A percentile compares a stretch with the other conserved stretches of the same genome.
Evolutionary conservation across 2,329 filamentous ascomycete species (phyloP).

Genomic region (Trichoderma hamatum): DNA sequence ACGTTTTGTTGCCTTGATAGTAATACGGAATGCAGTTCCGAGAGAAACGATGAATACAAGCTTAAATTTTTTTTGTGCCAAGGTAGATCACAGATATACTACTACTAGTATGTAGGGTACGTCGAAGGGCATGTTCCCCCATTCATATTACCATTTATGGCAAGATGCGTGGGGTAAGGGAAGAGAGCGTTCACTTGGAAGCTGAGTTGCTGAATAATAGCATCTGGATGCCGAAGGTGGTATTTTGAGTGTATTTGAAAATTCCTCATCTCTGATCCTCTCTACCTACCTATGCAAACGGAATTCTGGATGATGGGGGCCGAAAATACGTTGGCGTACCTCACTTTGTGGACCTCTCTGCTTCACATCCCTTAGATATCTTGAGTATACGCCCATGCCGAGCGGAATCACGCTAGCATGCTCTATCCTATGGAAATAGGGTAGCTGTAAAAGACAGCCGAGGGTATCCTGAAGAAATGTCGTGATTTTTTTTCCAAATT

Average conservation of each 20-base stretch:
- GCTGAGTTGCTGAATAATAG: background rate
- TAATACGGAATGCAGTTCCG: background rate
- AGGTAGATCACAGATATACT: background rate
- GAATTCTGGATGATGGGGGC: too few relatives aligned
- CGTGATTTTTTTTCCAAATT: background rate
- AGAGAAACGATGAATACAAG: background rate
- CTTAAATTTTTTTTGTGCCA: background rate
- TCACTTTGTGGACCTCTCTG: background rate
- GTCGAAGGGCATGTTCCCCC: background rate
- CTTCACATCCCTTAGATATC: background rate
- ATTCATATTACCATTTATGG: background rate
- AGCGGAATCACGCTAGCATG: background rate
- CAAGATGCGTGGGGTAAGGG: background rate
- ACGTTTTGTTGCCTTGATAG: background rate
- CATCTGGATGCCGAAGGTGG: background rate
- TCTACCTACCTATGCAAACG: too few relatives aligned
- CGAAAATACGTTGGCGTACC: background rate
- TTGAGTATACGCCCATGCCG: background rate
- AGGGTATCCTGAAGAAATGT: background rate
- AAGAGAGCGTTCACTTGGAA: background rate
- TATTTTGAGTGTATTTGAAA: background rate
- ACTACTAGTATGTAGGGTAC: background rate
- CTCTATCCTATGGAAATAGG: background rate
- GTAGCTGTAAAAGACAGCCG: background rate
- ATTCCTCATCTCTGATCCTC: too few relatives aligned